These are phyloP conservation scores for Scheffersomyces stambukii DNA, from an alignment of 1,139 yeast species.

Conservation along the genomic window DNA sequence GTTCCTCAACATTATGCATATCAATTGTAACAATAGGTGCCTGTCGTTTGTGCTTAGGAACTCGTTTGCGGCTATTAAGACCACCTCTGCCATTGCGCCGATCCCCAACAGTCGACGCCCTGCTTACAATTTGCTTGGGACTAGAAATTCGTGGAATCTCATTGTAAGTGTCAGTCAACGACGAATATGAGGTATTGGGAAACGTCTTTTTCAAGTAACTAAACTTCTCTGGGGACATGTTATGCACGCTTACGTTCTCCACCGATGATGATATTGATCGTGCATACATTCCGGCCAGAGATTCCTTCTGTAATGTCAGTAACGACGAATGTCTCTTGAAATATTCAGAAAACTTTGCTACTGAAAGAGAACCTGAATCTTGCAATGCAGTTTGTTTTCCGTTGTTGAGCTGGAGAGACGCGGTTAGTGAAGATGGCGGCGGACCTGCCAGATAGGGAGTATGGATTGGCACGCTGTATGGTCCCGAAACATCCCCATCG, in stretches of 20 bases:
- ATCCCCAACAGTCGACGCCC: too few species aligned
- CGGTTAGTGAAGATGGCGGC: too few species aligned
- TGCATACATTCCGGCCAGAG: conserved; percentile 8
- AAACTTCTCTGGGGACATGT: conserved; percentile 12
- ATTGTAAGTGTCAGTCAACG: conserved; percentile 6
- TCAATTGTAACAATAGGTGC: conserved; percentile 45
- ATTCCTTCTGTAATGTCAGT: conserved; percentile 20
- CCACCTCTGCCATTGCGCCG: too few species aligned
- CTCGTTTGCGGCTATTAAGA: too few species aligned
- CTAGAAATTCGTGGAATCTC: too few species aligned
- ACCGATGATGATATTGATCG: conserved; percentile 11
- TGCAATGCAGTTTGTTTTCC: too few species aligned
- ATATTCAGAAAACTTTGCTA: not conserved
- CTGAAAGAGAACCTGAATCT: too few species aligned
- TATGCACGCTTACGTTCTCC: conserved; percentile 8
- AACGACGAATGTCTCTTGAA: conserved; percentile 17
- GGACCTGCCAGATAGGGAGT: conserved; percentile 43
- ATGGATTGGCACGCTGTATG: conserved; percentile 34
- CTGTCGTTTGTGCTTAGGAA: not conserved
- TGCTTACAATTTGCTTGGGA: too few species aligned
- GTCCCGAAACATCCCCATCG: too few species aligned
- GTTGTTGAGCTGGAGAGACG: conserved; percentile 12
- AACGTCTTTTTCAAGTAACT: conserved; percentile 8
- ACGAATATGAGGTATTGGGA: conserved; percentile 8
- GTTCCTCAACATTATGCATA: conserved; percentile 49